Conservation (phyloP, 2,329 filamentous ascomycete species). For the Stachybotrys chlorohalonatus region DNA sequence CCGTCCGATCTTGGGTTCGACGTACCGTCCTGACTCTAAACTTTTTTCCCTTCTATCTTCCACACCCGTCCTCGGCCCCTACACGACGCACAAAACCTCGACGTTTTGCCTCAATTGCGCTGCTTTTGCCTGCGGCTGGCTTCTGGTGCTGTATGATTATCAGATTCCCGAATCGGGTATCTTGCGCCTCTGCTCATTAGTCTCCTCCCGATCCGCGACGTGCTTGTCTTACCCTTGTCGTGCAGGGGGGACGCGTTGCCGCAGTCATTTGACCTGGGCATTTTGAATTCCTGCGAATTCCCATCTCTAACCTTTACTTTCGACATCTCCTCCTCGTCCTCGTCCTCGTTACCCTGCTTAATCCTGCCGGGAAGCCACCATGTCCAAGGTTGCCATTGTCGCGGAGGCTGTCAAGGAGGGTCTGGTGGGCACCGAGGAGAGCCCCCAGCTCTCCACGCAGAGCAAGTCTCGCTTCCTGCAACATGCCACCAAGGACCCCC, state of each 20-base stretch:
- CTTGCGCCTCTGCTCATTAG: neutral
- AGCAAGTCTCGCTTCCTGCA: slow-evolving; percentile 67
- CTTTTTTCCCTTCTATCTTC: neutral
- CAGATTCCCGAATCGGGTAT: too few species aligned
- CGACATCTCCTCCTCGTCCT: neutral
- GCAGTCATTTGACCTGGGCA: neutral
- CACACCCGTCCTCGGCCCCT: too few species aligned
- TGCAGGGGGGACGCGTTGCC: neutral
- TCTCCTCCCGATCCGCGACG: neutral
- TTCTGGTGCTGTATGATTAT: neutral
- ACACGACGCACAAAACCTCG: neutral
- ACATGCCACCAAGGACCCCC: slow-evolving; percentile 66
- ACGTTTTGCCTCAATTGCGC: neutral
- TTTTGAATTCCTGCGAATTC: too few species aligned
- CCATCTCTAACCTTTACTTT: neutral
- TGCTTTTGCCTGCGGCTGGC: neutral
- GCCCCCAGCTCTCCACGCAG: slow-evolving; percentile 60
- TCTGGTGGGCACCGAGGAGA: slow-evolving; percentile 55
- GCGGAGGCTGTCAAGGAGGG: slow-evolving; percentile 72
- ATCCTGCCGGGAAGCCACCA: slow-evolving; percentile 9
- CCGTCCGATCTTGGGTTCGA: too few species aligned
- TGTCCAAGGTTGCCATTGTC: slow-evolving; percentile 37
- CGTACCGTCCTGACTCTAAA: neutral
- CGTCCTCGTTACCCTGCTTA: neutral
- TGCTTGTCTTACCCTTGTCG: neutral